Conservation (phyloP, 2,329 filamentous ascomycete species). For the Hypocreales sp. region DNA sequence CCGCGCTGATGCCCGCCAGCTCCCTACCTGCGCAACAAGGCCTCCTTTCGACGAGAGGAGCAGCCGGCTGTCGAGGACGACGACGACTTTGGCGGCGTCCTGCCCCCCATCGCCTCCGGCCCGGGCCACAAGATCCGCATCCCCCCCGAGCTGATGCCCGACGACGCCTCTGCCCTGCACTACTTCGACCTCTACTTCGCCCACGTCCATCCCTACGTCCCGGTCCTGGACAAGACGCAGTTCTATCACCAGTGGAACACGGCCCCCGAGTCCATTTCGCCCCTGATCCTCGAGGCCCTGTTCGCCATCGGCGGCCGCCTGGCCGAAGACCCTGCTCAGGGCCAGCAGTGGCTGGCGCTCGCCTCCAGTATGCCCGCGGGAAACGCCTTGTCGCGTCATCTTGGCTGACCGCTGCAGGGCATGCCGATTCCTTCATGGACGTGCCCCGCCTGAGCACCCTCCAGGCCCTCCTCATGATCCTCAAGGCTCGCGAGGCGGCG, state of each 20-base stretch:
- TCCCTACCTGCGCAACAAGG: conserved; percentile 64
- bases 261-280: conserved; percentile 71
- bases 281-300: conserved; percentile 74
- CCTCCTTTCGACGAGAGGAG: conserved; percentile 33
- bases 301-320: conserved; percentile 80
- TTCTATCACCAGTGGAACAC: conserved; percentile 87
- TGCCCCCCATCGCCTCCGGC: conserved; percentile 53
- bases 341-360: conserved; percentile 83
- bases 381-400: neutral
- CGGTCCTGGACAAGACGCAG: conserved; percentile 66
- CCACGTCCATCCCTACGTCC: conserved; percentile 84
- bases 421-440: conserved; percentile 88
- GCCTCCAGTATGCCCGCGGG: conserved; percentile 50
- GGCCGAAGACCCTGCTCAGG: conserved; percentile 68
- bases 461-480: conserved; percentile 71
- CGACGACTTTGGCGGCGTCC: conserved; percentile 55
- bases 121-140: conserved; percentile 72
- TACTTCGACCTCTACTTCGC: conserved; percentile 87
- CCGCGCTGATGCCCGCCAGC: conserved; percentile 30
- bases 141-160: conserved; percentile 83
- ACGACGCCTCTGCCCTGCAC: conserved; percentile 63
- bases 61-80: conserved; percentile 52
- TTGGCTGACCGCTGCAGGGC: conserved; percentile 36
- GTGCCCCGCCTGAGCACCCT: conserved; percentile 80
- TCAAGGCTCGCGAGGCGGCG: conserved; percentile 84